A percentile compares a stretch with the other conserved stretches of the same genome.
Conservation (phyloP, 2,329 filamentous ascomycete genomes). For the Harringtonia aguacate region DNA sequence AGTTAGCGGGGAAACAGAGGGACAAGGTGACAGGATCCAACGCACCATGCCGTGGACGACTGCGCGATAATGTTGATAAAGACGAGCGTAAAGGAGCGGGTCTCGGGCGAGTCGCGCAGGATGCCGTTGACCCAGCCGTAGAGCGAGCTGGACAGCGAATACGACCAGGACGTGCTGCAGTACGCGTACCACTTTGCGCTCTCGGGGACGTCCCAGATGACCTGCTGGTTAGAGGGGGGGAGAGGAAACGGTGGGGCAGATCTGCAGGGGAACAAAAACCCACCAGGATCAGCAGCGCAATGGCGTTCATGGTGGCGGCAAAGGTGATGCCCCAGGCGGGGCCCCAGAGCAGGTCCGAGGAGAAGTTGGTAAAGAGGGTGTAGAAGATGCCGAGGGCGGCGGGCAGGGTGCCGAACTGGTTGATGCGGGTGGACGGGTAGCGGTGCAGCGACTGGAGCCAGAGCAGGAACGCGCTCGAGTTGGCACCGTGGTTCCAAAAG, state of each 20-base stretch:
- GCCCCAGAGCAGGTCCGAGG: slow-evolving; percentile 40
- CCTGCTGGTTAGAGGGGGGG: slow-evolving; percentile 5
- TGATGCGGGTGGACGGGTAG: slow-evolving; percentile 2
- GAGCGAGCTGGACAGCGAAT: slow-evolving; percentile 42
- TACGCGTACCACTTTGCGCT: slow-evolving; percentile 43
- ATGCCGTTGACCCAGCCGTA: slow-evolving; percentile 46
- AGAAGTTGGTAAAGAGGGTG: slow-evolving; percentile 41
- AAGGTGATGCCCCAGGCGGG: slow-evolving; percentile 45
- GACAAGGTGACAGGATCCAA: neutral
- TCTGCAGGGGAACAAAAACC: no score
- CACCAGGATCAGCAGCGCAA: slow-evolving; percentile 37
- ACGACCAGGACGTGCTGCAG: slow-evolving; percentile 33
- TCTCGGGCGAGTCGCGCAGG: slow-evolving; percentile 31
- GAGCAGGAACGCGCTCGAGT: slow-evolving; percentile 38
- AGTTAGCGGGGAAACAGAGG: slow-evolving; percentile 14
- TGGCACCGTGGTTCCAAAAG: slow-evolving; percentile 44
- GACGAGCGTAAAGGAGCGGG: slow-evolving; percentile 20
- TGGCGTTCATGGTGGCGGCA: slow-evolving; percentile 37
- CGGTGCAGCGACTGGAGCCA: slow-evolving; percentile 43
- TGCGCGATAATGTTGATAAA: slow-evolving; percentile 41
- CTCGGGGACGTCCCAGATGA: slow-evolving; percentile 46
- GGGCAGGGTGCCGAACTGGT: slow-evolving; percentile 6
- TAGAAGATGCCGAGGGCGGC: slow-evolving; percentile 44
- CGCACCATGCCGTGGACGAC: slow-evolving; percentile 40
- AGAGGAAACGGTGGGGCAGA: neutral